These are phyloP conservation scores for Suhomyces bolitotheri DNA, from an alignment of 1,139 yeast species.

Conservation along the genomic window DNA sequence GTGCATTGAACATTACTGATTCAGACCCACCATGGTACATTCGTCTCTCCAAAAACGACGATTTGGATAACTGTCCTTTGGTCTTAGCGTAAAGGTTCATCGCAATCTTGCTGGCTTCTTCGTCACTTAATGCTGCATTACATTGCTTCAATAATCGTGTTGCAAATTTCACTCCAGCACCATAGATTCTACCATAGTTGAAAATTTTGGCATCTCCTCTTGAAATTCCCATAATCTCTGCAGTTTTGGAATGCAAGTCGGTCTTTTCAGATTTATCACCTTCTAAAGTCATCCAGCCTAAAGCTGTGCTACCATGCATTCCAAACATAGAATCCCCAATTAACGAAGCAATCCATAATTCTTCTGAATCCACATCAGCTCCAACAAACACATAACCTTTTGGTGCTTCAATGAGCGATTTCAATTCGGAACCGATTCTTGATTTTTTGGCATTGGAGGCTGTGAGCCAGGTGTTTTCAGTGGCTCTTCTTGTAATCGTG, in stretches of 20 bases:
- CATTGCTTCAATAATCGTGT: conserved; percentile 77
- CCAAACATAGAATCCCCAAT: conserved; percentile 90
- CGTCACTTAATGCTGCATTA: conserved; percentile 67
- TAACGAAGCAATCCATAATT: conserved; percentile 94
- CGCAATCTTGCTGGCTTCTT: conserved; percentile 70
- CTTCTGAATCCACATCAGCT: conserved; percentile 98
- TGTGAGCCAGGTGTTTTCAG: conserved; percentile 96
- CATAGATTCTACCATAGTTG: conserved; percentile 96
- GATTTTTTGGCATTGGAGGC: conserved; percentile 89
- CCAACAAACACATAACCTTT: conserved; percentile 90
- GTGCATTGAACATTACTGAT: conserved; percentile 82
- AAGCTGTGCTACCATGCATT: conserved; percentile 92
- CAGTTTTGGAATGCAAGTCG: conserved; percentile 93
- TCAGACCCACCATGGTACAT: conserved; percentile 94
- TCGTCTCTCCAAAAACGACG: conserved; percentile 31
- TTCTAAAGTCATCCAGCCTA: conserved; percentile 99
- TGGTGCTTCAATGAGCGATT: conserved; percentile 85
- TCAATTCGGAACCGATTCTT: conserved; percentile 90
- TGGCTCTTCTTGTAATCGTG: conserved; percentile 93
- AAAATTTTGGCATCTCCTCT: conserved; percentile 92
- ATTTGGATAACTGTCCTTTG: conserved; percentile 60
- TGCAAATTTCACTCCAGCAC: conserved; percentile 95
- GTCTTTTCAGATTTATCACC: conserved; percentile 91
- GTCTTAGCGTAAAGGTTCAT: conserved; percentile 71
- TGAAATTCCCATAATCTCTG: conserved; percentile 81